phyloP scores from a whole-genome alignment of 345 rosid genomes.

The Citrus glauca region DNA sequence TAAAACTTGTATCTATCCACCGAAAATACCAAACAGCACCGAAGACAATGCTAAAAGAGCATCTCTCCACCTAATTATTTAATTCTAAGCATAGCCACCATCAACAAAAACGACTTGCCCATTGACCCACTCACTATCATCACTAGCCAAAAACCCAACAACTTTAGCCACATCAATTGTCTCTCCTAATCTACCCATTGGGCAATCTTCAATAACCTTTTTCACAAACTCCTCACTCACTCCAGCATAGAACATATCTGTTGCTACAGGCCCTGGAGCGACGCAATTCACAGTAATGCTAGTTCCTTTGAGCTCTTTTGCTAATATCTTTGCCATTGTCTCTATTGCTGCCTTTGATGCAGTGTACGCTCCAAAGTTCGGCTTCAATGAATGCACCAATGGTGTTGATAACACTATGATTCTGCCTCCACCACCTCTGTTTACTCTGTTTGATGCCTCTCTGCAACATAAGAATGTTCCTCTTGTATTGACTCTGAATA shows the following conservation, averaged over 20 bases:
- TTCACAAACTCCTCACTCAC: slow-evolving; percentile 34
- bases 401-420: slow-evolving; percentile 32
- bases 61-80: too few species aligned
- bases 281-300: slow-evolving; percentile 45
- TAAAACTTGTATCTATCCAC: too few species aligned
- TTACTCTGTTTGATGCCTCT: slow-evolving; percentile 37
- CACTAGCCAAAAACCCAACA: slow-evolving; percentile 47
- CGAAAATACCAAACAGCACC: too few species aligned
- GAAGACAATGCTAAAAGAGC: too few species aligned
- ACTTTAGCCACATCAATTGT: slow-evolving; percentile 37
- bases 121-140: slow-evolving; percentile 48
- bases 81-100: slow-evolving; percentile 19
- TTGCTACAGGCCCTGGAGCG: slow-evolving; percentile 46
- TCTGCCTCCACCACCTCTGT: slow-evolving; percentile 35
- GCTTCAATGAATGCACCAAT: slow-evolving; percentile 23
- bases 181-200: slow-evolving; percentile 36
- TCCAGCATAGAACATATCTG: slow-evolving; percentile 39
- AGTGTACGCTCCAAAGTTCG: slow-evolving; percentile 31
- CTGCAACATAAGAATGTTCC: slow-evolving; percentile 43
- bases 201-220: slow-evolving; percentile 24
- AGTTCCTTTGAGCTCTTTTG: slow-evolving; percentile 42
- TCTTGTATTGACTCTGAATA: slow-evolving; percentile 29
- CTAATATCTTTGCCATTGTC: slow-evolving; percentile 46
- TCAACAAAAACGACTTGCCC: slow-evolving; percentile 36
- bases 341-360: slow-evolving; percentile 47